These are phyloP conservation scores for Lentinula sp. DNA, from an alignment of 768 basidiomycete genomes.

Conservation along the genomic window DNA sequence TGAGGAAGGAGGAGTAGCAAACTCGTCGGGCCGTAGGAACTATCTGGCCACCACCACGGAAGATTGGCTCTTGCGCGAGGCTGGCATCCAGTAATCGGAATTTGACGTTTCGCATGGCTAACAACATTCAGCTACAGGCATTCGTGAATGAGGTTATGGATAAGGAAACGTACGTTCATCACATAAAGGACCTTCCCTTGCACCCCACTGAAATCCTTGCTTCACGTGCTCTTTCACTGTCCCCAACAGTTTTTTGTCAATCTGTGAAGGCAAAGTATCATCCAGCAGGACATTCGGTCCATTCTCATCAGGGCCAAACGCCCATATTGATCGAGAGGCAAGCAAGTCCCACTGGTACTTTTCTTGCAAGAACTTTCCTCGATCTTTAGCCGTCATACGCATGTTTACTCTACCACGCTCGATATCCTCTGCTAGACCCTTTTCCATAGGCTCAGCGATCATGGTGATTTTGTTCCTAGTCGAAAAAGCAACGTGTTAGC, in stretches of 20 bases:
- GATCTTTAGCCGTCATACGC: constrained; percentile 91
- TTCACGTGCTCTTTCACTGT: constrained; percentile 94
- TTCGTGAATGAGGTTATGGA: constrained; percentile 3
- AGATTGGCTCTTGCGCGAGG: constrained; percentile 93
- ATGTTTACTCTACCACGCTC: constrained; percentile 91
- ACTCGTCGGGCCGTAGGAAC: constrained; percentile 98
- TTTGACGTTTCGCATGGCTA: constrained; percentile 98
- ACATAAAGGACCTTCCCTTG: constrained; percentile 94
- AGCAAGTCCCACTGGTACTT: constrained; percentile 98
- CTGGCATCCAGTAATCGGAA: constrained; percentile 93
- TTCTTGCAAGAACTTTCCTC: constrained; percentile 93
- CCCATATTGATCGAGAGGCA: constrained; percentile 98
- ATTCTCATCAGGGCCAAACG: constrained; percentile 95
- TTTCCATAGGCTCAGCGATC: constrained; percentile 97
- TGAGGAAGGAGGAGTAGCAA: constrained; percentile 98
- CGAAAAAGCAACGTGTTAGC: background rate
- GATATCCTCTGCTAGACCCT: constrained; percentile 93
- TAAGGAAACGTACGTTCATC: constrained; percentile 84
- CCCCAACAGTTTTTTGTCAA: constrained; percentile 88
- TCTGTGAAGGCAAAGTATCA: constrained; percentile 94
- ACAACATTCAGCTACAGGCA: background rate
- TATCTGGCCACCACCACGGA: constrained; percentile 96
- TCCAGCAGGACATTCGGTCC: constrained; percentile 93
- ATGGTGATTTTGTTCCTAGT: constrained; percentile 94
- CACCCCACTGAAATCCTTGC: constrained; percentile 99